These are phyloP conservation scores for Diaporthe sp. DNA, from an alignment of 2,329 filamentous ascomycete genomes.

Conservation along the genomic window DNA sequence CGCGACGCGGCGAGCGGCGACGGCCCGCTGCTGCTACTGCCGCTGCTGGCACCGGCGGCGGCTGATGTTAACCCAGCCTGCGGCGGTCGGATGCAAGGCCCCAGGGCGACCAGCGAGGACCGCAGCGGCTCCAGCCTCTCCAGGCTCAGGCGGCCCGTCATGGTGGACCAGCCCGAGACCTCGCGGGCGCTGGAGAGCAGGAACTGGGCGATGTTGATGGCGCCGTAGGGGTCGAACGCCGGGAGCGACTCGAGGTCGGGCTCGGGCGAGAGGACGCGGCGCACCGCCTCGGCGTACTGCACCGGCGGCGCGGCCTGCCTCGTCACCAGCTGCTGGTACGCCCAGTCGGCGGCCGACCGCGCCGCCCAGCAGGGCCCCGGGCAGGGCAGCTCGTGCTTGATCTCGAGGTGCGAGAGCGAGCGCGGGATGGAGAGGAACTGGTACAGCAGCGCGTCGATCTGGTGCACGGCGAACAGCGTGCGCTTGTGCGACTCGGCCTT, in stretches of 20 bases:
- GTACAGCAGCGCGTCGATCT: constrained; percentile 60
- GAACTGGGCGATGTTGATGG: constrained; percentile 58
- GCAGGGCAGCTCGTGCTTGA: constrained; percentile 60
- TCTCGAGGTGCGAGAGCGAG: constrained; percentile 56
- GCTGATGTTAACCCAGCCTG: not conserved
- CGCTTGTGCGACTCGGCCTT: constrained; percentile 56
- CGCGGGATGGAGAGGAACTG: constrained; percentile 56
- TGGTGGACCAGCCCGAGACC: constrained; percentile 58
- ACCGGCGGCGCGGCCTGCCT: constrained; percentile 42
- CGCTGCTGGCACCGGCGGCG: not conserved
- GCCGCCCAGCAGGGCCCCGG: constrained; percentile 55
- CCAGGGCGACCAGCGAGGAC: constrained; percentile 53
- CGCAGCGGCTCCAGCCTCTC: constrained; percentile 54
- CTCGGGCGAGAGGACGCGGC: constrained; percentile 52
- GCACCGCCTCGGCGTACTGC: constrained; percentile 55
- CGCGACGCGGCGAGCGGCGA: constrained; percentile 42
- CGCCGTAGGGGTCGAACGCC: constrained; percentile 56
- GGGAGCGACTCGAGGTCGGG: constrained; percentile 48
- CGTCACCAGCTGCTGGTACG: constrained; percentile 50
- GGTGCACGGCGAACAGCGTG: constrained; percentile 58
- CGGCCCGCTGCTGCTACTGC: constrained; percentile 24
- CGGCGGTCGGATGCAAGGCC: constrained; percentile 48
- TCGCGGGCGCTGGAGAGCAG: constrained; percentile 57
- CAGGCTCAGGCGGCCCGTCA: constrained; percentile 57
- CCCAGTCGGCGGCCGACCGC: constrained; percentile 52